These are phyloP conservation scores for Aspergillus sp. DNA, from an alignment of 2,329 filamentous ascomycete genomes.

Conservation along the genomic window DNA sequence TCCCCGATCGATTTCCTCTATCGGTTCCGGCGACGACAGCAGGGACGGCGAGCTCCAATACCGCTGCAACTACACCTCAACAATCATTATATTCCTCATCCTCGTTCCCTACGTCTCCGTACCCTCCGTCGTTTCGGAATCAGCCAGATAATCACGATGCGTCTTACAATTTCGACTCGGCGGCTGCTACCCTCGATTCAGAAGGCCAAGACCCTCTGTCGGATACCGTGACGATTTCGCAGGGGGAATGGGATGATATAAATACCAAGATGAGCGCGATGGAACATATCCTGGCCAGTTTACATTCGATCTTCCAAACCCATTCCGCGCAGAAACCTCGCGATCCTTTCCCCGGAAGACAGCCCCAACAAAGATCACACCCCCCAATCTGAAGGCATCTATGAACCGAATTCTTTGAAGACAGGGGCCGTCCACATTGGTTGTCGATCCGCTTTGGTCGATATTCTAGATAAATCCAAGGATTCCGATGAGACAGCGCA, in stretches of 20 bases:
- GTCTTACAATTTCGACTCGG: slow-evolving; percentile 14
- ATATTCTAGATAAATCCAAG: slow-evolving; percentile 49
- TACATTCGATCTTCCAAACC: slow-evolving; percentile 24
- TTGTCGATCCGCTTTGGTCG: slow-evolving; percentile 53
- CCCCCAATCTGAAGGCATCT: slow-evolving; percentile 20
- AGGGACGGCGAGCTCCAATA: slow-evolving; percentile 6
- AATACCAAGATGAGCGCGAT: slow-evolving; percentile 30
- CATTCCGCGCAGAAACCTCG: slow-evolving; percentile 17
- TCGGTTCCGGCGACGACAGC: slow-evolving; percentile 9
- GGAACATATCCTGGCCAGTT: slow-evolving; percentile 29
- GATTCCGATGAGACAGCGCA: slow-evolving; percentile 34
- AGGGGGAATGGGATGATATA: slow-evolving; percentile 31
- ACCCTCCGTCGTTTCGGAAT: slow-evolving; percentile 1
- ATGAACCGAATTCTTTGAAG: slow-evolving; percentile 27
- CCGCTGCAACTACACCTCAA: slow-evolving; percentile 7
- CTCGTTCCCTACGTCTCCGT: not conserved
- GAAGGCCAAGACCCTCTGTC: slow-evolving; percentile 15
- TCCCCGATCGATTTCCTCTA: not conserved
- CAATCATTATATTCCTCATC: not conserved
- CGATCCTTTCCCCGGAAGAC: slow-evolving; percentile 5
- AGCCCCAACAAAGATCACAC: slow-evolving; percentile 3
- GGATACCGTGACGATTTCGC: slow-evolving; percentile 26
- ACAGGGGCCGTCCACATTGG: slow-evolving; percentile 56
- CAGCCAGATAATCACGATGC: slow-evolving; percentile 9
- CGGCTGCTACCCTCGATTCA: not conserved